Base-by-base conservation (phyloP, 2,329 filamentous ascomycete genomes). In the Coniochaeta hoffmannii region DNA sequence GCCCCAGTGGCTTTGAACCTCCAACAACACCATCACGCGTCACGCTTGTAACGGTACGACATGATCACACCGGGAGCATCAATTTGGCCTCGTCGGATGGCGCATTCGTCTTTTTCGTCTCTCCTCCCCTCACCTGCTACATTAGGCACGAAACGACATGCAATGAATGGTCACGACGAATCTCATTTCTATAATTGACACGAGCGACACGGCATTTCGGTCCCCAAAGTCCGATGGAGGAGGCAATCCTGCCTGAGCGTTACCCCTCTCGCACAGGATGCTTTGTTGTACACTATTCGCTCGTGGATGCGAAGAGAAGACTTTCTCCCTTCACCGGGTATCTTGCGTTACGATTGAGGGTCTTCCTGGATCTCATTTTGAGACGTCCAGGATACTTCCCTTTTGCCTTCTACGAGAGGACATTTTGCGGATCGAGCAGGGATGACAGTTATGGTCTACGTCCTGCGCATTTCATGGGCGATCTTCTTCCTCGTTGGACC, bases 81-180 rank as follows among this genome's bases (percentile, higher is more conserved):
- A 3, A 4, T 44, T n/a, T 46, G 51, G 50, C 54, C 32, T 57
- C 36, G 50, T 49, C 35, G 56, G 41, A 51, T 50, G 54, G 14
- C 14, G 28, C 49, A 32, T 24, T 50, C 49, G 49, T 59, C 32
- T 50, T 34, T 53, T 34, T 55, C 50, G 41, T 49, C 36, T 50
- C 56, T 56, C 50, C 50, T 57, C 55, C 38, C 55, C 38, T 54
- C 58, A 53, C 49, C 58, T 64, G 63, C 63, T 57, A 62, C 62
- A 62, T 50, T 62, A 64, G 61, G 61, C 59, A 62, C 58, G 60
- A 64, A 60, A 61, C 60, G 58, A 55, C 57, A 57, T 64, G 58
- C 59, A 54, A 65, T 55, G 62, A n/a, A 64, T 57, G 56, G 60
- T 63, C 59, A 65, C 58, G 63, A 65, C 55, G 30, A 55, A 53